Conservation (phyloP, 2,329 filamentous ascomycete genomes). For the Ophiostoma fasciatum region DNA sequence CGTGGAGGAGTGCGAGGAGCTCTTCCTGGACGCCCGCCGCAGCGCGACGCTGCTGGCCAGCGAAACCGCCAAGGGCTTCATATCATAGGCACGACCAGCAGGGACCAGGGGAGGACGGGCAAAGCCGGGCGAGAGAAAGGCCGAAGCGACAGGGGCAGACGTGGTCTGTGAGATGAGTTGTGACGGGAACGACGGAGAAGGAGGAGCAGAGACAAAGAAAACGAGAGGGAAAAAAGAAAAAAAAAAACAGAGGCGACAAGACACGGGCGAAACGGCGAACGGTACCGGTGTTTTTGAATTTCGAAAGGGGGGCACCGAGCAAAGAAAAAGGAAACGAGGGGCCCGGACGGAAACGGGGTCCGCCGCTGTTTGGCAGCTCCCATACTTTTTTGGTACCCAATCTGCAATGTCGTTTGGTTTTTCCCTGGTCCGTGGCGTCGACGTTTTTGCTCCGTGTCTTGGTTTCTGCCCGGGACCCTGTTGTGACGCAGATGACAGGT, state of each 20-base stretch:
- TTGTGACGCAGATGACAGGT: not conserved
- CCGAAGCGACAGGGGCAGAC: not conserved
- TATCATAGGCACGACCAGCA: conserved; percentile 43
- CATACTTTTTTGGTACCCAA: not conserved
- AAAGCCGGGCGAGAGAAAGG: not conserved
- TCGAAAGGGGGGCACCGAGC: not conserved
- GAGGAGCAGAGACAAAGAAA: not conserved
- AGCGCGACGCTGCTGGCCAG: conserved; percentile 55
- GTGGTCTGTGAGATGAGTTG: not conserved
- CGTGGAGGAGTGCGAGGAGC: conserved; percentile 65
- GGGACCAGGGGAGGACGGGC: too few relatives aligned
- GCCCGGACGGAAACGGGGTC: too few relatives aligned
- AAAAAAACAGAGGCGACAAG: conserved; percentile 3
- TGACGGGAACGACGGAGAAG: not conserved
- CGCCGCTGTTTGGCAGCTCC: not conserved
- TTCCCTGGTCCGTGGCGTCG: not conserved
- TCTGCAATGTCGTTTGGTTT: not conserved
- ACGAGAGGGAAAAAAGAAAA: conserved; percentile 3
- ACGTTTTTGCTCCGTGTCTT: not conserved
- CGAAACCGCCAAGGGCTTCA: conserved; percentile 49
- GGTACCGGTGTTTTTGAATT: not conserved
- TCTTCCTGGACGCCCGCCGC: conserved; percentile 70
- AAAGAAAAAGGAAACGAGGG: too few relatives aligned
- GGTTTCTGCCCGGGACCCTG: not conserved
- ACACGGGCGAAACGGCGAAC: not conserved